Evolutionary conservation across 73 alveolate species (phyloP), one percentile per base, ranked within the genome.

Genomic region (Strombidium stylifer): DNA sequence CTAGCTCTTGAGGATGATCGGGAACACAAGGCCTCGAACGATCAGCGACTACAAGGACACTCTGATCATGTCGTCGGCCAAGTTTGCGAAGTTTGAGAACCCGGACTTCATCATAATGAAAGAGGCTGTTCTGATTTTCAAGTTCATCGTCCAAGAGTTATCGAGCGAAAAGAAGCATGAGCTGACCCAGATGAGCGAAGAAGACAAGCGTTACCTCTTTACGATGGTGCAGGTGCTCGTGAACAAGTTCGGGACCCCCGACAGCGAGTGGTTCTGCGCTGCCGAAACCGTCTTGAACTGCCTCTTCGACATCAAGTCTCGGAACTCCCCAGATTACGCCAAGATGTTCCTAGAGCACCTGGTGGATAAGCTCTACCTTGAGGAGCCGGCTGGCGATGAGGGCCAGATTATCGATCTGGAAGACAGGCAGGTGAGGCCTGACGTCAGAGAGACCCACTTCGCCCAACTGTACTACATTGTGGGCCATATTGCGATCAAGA

Each of bases 401-500:
- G n/a, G 6, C 55, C 35, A 41, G 92, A 81, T 32, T 37, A 55
- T 34, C 69, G 58, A 48, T 49, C 14, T 39, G 34, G 61, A 14
- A 53, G 42, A 18, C 7, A 1, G 41, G 26, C 27, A 20, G n/a
- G 37, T 53, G 50, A 46, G 57, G 31, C 41, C 53, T 49, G 79
- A 84, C 11, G 66, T 84, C 21, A 45, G 62, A 19, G 78, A 64
- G n/a, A 23, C 27, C 21, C 82, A 89, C 69, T 73, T 85, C 40
- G 89, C 97, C 30, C 91, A 93, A 62, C 75, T 91, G 8, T 69
- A 89, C 41, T 89, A 82, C 60, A 90, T 93, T 19, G 94, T 73
- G n/a, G 97, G 97, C 1, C 92, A 93, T 52, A 69, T 84, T 16
- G 97, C 97, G 3, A 53, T 93, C 45, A 89, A 93, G 73, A 85